Conservation (phyloP, 73 alveolate species). For the Paramecium octaurelia region DNA sequence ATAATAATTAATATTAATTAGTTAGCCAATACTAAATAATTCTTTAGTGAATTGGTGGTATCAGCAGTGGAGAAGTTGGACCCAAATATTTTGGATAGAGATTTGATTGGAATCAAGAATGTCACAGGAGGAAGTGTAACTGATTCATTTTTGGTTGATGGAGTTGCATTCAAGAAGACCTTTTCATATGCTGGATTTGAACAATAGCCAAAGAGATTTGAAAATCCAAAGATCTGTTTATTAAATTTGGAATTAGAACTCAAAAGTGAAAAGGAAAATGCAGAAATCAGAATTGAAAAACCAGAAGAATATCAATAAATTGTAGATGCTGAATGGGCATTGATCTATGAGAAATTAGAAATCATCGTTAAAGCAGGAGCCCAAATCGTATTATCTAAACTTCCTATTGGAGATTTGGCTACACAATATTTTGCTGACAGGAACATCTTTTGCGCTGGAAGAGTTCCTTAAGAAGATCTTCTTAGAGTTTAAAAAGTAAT, state of each 20-base stretch:
- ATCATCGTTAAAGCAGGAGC: constrained; percentile 91
- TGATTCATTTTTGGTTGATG: constrained; percentile 87
- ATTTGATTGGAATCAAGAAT: constrained; percentile 88
- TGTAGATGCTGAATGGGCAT: constrained; percentile 98
- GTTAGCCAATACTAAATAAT: constrained; percentile 88
- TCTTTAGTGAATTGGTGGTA: constrained; percentile 95
- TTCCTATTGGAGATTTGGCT: constrained; percentile 98
- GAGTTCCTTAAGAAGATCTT: constrained; percentile 91
- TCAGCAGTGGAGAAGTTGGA: constrained; percentile 92
- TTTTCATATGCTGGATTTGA: constrained; percentile 97
- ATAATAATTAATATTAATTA: neutral
- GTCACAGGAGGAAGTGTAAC: constrained; percentile 93
- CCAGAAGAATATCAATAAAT: constrained; percentile 93
- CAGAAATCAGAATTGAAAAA: constrained; percentile 93
- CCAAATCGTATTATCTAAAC: constrained; percentile 87
- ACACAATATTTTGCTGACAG: constrained; percentile 95
- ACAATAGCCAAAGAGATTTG: constrained; percentile 94
- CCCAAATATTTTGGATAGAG: constrained; percentile 76
- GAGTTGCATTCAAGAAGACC: constrained; percentile 98
- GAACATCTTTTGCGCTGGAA: constrained; percentile 93
- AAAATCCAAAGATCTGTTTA: constrained; percentile 86
- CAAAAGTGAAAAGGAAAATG: constrained; percentile 94
- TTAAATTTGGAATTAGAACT: constrained; percentile 94
- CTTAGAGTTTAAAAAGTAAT: constrained; percentile 79
- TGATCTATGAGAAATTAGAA: constrained; percentile 94